These are phyloP conservation scores for Spirogloea muscicola DNA, from an alignment of 139 green algal genomes.

Conservation along the genomic window DNA sequence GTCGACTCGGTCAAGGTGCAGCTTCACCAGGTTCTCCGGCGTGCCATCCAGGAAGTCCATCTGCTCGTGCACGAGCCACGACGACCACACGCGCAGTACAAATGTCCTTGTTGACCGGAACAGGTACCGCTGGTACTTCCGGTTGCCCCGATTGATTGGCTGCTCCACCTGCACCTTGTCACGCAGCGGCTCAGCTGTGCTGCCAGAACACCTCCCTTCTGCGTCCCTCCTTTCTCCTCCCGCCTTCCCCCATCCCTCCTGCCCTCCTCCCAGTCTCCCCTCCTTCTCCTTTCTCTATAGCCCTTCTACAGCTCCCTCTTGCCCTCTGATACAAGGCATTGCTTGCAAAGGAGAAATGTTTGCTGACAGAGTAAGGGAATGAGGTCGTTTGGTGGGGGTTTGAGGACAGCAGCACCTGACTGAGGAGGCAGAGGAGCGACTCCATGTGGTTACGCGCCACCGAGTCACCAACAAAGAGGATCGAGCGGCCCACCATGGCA, in stretches of 20 bases:
- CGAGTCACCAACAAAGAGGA: conserved; percentile 21
- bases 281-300: background rate
- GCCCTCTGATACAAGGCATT: background rate
- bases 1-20: conserved; percentile 19
- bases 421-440: conserved; percentile 27
- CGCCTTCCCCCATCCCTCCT: background rate
- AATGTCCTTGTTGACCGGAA: background rate
- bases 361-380: background rate
- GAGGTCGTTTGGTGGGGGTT: background rate
- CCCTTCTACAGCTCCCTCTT: background rate
- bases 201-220: background rate
- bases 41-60: background rate
- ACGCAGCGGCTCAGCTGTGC: too few species aligned
- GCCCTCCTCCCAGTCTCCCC: background rate
- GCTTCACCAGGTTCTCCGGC: background rate
- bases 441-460: conserved; percentile 24
- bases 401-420: conserved; percentile 1
- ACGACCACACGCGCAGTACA: conserved; percentile 19
- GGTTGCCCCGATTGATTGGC: conserved; percentile 6
- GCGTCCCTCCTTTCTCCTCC: background rate
- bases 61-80: conserved; percentile 17
- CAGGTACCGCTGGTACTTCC: background rate
- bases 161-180: conserved; percentile 5
- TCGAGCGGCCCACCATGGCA: background rate
- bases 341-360: background rate